Evolutionary conservation across 306 rosid genomes (phyloP).

Genomic region (Astragalus membranaceus): DNA sequence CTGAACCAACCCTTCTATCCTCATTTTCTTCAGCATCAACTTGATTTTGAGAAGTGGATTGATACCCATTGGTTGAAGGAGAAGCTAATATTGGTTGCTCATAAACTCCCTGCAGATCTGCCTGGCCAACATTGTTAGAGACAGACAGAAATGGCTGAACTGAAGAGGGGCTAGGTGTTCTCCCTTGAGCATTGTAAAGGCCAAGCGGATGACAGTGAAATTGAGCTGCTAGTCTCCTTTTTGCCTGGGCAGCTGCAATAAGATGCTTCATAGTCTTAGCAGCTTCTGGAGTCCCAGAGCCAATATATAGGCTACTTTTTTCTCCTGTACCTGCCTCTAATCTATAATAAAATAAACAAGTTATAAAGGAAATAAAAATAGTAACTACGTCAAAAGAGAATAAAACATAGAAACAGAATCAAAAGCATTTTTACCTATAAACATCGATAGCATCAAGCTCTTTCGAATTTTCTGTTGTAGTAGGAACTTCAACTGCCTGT

Average conservation of each 20-base stretch:
- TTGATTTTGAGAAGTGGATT: constrained; percentile 42
- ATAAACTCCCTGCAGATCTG: constrained; percentile 45
- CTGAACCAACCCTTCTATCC: constrained; percentile 63
- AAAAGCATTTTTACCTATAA: constrained; percentile 45
- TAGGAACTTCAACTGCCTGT: constrained; percentile 36
- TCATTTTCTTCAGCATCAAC: constrained; percentile 53
- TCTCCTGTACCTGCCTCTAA: constrained; percentile 42
- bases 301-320: constrained; percentile 29
- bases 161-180: constrained; percentile 63
- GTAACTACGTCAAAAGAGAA: not conserved
- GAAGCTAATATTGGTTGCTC: constrained; percentile 39
- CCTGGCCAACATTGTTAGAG: constrained; percentile 35
- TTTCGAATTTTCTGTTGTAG: constrained; percentile 33
- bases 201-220: constrained; percentile 41
- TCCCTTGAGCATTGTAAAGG: constrained; percentile 40
- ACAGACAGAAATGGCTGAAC: constrained; percentile 40
- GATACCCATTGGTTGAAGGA: constrained; percentile 42
- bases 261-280: constrained; percentile 66
- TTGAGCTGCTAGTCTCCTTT: constrained; percentile 68
- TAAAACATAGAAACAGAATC: not conserved
- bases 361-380: not conserved
- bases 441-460: constrained; percentile 34
- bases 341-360: constrained; percentile 30
- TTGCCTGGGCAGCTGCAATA: constrained; percentile 92
- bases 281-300: constrained; percentile 55